Percentiles rank a stretch among this genome's conserved stretches.
phyloP scores from a whole-genome alignment of 768 basidiomycete species.

The Paxillus rubicundulus region DNA sequence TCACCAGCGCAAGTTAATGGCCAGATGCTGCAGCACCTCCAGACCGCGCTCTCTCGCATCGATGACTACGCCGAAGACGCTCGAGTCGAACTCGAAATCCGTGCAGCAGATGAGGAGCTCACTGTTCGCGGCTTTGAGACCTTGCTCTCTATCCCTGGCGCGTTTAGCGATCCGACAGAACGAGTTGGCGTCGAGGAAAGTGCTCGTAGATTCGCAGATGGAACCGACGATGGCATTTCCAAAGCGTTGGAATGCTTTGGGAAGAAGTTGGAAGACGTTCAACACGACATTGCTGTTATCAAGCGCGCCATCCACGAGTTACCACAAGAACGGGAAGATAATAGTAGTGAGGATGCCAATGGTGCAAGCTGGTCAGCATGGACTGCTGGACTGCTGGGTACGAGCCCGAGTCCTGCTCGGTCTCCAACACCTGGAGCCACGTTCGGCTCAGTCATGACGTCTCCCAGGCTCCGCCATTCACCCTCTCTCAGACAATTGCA shows the following conservation, averaged over 20 bases:
- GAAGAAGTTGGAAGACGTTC: slow-evolving; percentile 66
- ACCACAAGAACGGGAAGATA: not conserved
- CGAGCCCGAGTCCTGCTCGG: slow-evolving; percentile 34
- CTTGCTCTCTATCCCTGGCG: slow-evolving; percentile 58
- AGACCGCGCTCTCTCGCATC: slow-evolving; percentile 56
- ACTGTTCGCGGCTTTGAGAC: slow-evolving; percentile 65
- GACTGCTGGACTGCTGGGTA: slow-evolving; percentile 53
- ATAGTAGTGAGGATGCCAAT: not conserved
- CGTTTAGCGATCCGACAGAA: slow-evolving; percentile 22
- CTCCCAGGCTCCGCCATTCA: slow-evolving; percentile 53
- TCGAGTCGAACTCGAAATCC: slow-evolving; percentile 81
- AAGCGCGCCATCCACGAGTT: slow-evolving; percentile 57
- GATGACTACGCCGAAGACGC: slow-evolving; percentile 76
- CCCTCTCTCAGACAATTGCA: slow-evolving; percentile 36
- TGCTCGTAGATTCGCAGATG: slow-evolving; percentile 55
- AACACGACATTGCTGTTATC: slow-evolving; percentile 72
- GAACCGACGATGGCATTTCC: slow-evolving; percentile 45
- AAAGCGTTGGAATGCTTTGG: slow-evolving; percentile 48
- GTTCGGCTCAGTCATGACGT: slow-evolving; percentile 71
- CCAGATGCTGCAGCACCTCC: slow-evolving; percentile 33
- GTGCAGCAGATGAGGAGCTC: slow-evolving; percentile 67
- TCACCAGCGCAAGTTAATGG: not conserved
- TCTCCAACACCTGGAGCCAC: slow-evolving; percentile 50
- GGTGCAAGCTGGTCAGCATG: slow-evolving; percentile 43
- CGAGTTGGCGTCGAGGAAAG: slow-evolving; percentile 45